Evolutionary conservation across 1,284 basidiomycete species (phyloP), one percentile per base, ranked within the genome.

Genomic region (Fistulina hepatica): DNA sequence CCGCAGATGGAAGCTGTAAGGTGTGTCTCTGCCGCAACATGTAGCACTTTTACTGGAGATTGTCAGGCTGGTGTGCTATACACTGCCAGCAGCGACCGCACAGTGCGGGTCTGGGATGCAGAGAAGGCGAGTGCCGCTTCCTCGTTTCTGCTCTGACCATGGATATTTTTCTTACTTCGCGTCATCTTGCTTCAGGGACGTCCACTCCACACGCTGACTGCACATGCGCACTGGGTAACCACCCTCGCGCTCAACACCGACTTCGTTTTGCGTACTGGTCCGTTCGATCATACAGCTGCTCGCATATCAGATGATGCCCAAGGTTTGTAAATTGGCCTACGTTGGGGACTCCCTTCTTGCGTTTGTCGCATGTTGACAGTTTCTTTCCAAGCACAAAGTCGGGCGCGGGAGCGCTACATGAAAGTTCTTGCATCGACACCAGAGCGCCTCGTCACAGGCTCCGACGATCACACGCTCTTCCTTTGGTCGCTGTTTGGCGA

Each of bases 181-280:
- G 16, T 31, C 9, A 16, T 15, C 19, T 37, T 37, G 19, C 36
- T 41, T n/a, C 38, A 81, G 76, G 82, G 80, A 0, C 71, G 64
- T 48, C 67, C 66, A 31, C 52, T 85, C 33, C 69, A 81, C 70
- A 81, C 80, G 1, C 65, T 98, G 20, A 90, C 84, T 57, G 92
- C 97, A 47, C 95, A 98, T 52, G 93, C 93, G 0, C 95, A 98
- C 55, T 97, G 93, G 94, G 94, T 98, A 15, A 98, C 93, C 32
- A 97, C 93, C 0, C 76, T 98, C 33, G 82, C 94, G 2, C 71
- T 98, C 39, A 94, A 91, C 52, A 95, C 93, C 11, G 94, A 98
- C 57, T 97, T 93, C 55, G 76, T 94, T 11, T 70, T 97, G 7
- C 80, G 93, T 3, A 97, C 94, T 0, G 94, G 95, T 1, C 91